Conservation (phyloP, 345 rosid genomes). For the Orychophragmus violaceus region DNA sequence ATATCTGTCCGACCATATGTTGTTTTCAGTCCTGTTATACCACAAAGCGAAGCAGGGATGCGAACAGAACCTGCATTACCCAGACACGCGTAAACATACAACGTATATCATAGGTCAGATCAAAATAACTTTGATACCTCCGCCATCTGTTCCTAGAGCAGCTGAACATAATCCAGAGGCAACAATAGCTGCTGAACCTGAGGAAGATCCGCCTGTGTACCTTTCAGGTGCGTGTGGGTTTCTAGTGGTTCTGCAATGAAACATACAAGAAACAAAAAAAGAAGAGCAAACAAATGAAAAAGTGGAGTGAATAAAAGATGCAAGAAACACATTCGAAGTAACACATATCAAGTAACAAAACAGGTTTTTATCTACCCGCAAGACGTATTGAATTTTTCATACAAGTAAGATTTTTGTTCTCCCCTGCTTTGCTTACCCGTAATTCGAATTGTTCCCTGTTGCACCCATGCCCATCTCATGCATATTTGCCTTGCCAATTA, state of each 20-base stretch:
- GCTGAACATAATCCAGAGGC: conserved; percentile 91
- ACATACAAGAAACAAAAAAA: neutral
- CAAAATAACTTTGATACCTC: conserved; percentile 49
- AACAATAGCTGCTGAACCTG: conserved; percentile 89
- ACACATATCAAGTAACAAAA: conserved; percentile 2
- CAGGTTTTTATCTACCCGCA: neutral
- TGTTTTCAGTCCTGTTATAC: conserved; percentile 81
- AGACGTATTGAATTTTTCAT: neutral
- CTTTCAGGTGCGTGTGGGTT: conserved; percentile 79
- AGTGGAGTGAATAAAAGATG: neutral
- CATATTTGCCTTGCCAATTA: conserved; percentile 89
- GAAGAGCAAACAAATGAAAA: neutral
- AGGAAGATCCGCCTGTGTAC: conserved; percentile 94
- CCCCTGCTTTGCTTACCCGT: conserved; percentile 51
- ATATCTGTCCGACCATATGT: conserved; percentile 76
- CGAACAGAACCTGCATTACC: conserved; percentile 74
- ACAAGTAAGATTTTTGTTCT: neutral
- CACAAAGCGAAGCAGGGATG: conserved; percentile 77
- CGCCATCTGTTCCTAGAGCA: conserved; percentile 93
- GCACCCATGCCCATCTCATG: conserved; percentile 96
- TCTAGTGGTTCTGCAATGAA: conserved; percentile 70
- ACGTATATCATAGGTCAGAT: neutral
- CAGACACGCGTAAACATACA: conserved; percentile 13
- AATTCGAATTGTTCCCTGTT: conserved; percentile 85
- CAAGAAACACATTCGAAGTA: neutral